Base-by-base conservation (phyloP, 2,329 filamentous ascomycete species). In the Fusarium chlamydosporum region DNA sequence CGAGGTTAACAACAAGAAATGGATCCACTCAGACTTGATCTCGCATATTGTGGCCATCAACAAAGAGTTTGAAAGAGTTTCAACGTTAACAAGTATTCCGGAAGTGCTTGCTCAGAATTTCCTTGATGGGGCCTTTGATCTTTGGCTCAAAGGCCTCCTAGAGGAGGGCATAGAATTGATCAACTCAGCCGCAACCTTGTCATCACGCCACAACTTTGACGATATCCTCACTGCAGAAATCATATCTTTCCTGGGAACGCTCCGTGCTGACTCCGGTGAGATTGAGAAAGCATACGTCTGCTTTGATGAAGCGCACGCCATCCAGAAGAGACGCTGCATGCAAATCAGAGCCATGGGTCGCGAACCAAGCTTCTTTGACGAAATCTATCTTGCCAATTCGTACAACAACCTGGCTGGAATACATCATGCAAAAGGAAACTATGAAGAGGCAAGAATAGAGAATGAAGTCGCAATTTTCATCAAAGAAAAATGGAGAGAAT, bases 1-100 rank as follows among this genome's bases (percentile, higher is more conserved):
- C 16, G 43, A 47, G 18, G 43, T 31, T 9, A 47, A 47, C 16
- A 47, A 47, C 31, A 47, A 47, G 16, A 47, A 47, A 47, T 47
- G 43, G 43, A 15, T 47, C 8, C 43, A 47, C 8, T 47, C 43
- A 15, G 43, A 47, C 9, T 27, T 33, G 16, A 47, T 47, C 18
- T 13, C 40, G 1, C 40, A 43, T 7, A 43, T 43, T 16, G 23
- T 27, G 40, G 23, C 40, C 8, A 43, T 43, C 4, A 43, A 43
- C 23, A 43, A 43, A 16, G 40, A 43, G 23, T 43, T 43, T 27
- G 7, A 29, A 4, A 43, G 15, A 13, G 40, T 16, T 27, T 43
- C 23, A 20, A 16, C 7, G 7, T 16, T 43, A 10, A 27, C 23
- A 11, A 43, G 15, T 2, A 15, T 27, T 6, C 40, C 40, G n/a